Evolutionary conservation across 768 basidiomycete species (phyloP).

Genomic region (Suillus paluster): DNA sequence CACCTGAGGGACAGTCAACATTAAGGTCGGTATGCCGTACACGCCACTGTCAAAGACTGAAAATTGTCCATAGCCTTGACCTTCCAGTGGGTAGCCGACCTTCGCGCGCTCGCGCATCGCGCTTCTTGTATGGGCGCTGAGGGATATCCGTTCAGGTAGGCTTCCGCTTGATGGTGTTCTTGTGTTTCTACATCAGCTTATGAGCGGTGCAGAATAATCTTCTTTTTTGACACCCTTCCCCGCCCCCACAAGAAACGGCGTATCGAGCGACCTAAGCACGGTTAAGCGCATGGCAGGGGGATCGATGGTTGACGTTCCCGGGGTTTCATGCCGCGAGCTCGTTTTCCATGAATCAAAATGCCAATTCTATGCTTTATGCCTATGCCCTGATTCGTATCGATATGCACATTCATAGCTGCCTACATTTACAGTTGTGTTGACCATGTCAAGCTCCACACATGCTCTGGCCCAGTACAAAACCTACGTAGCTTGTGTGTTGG

Average conservation of each 20-base stretch:
- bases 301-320: constrained; percentile 21
- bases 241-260: constrained; percentile 75
- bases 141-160: constrained; percentile 58
- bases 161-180: constrained; percentile 6
- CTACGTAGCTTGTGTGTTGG: constrained; percentile 1
- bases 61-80: constrained; percentile 32
- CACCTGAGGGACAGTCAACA: constrained; percentile 30
- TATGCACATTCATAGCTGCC: not conserved
- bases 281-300: constrained; percentile 67
- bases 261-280: constrained; percentile 76
- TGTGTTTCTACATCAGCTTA: not conserved
- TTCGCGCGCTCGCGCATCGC: constrained; percentile 69
- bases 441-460: not conserved
- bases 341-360: not conserved
- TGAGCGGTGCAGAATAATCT: constrained; percentile 23
- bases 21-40: constrained; percentile 36
- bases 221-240: constrained; percentile 57
- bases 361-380: constrained; percentile 2
- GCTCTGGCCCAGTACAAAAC: not conserved
- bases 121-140: constrained; percentile 69
- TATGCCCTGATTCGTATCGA: not conserved
- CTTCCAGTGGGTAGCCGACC: constrained; percentile 51
- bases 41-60: constrained; percentile 15
- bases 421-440: constrained; percentile 2
- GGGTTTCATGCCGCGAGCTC: constrained; percentile 10